Base-by-base conservation (phyloP, 2,329 filamentous ascomycete genomes). In the Claviceps humidiphila region DNA sequence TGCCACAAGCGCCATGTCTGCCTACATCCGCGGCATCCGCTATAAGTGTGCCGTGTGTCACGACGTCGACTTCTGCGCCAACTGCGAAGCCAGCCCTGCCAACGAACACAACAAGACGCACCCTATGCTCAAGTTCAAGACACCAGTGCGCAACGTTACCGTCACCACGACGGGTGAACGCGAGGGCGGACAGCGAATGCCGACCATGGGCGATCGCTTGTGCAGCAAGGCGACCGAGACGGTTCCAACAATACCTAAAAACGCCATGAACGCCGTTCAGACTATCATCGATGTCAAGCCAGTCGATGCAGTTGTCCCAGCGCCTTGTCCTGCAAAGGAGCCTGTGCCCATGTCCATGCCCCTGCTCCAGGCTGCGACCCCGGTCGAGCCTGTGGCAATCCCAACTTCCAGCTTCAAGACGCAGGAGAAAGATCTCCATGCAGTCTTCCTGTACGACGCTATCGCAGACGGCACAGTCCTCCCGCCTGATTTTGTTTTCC, bases 21-120 rank as follows among this genome's bases (percentile, higher is more conserved):
- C 73, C 39, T 95, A 89, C 70, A 96, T 98, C 61, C 76, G 77
- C 51, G 94, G 93, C 50, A 78, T 85, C 55, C 87, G 93, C 57
- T 98, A 93, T 79, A 98, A 98, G 81, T 98, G 93, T 65, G 88
- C 91, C 50, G 85, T 98, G 53, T 98, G 93, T 74, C 78, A 94
- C 63, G 90, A 98, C 66, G 85, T 85, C 38, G 93, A 98, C 69
- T 95, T 96, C 73, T 98, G 93, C 66, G 88, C 87, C 64, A 86
- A 80, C 64, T 98, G 93, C 71, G 94, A 98, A 72, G 89, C 91
- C 48, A 82, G 82, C 61, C 93, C 93, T 7, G 75, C 75, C 57
- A 91, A 94, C 68, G 74, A 73, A 22, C 93, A 98, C 74, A 96
- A 97, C 74, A 84, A 82, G 68, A 95, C 90, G n/a, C 93, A 98